phyloP scores from a whole-genome alignment of 805 yeast genomes.

The Soucietia sequanensis region DNA sequence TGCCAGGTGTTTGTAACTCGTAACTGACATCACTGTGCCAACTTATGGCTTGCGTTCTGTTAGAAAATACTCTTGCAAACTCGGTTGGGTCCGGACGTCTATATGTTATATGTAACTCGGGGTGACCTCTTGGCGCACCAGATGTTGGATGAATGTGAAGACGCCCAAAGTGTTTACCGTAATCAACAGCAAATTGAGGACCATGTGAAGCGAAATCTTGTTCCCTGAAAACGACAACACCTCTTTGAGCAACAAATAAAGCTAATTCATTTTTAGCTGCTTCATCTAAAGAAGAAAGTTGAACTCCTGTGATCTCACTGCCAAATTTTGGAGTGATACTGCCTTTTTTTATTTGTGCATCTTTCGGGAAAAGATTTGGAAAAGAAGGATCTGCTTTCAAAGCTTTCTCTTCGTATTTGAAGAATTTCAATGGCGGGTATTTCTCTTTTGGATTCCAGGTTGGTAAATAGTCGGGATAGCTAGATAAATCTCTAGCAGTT shows the following conservation, averaged over 20 bases:
- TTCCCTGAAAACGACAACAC: constrained; percentile 25
- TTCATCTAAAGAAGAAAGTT: constrained; percentile 16
- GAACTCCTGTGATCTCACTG: constrained; percentile 18
- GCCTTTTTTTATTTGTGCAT: constrained; percentile 8
- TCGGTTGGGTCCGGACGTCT: constrained; percentile 45
- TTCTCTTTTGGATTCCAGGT: constrained; percentile 26
- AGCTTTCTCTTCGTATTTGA: constrained; percentile 19
- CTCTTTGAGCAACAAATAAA: constrained; percentile 21
- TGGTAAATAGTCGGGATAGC: constrained; percentile 20
- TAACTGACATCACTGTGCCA: constrained; percentile 80
- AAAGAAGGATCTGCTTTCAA: constrained; percentile 14
- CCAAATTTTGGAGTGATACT: constrained; percentile 25
- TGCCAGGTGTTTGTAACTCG: constrained; percentile 71
- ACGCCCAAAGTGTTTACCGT: constrained; percentile 66
- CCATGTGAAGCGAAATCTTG: constrained; percentile 54
- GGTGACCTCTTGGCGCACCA: constrained; percentile 64
- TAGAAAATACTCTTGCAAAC: constrained; percentile 30
- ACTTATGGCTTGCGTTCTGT: constrained; percentile 35
- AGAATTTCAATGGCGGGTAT: constrained; percentile 17
- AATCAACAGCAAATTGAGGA: constrained; percentile 49
- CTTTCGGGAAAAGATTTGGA: constrained; percentile 13
- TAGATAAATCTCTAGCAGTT: constrained; percentile 13
- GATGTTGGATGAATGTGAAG: constrained; percentile 73
- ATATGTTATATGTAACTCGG: constrained; percentile 63
- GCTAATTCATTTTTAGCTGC: constrained; percentile 25